phyloP scores from a whole-genome alignment of 192 early-diverging fungal species.

The Backusella parvicylindrica region DNA sequence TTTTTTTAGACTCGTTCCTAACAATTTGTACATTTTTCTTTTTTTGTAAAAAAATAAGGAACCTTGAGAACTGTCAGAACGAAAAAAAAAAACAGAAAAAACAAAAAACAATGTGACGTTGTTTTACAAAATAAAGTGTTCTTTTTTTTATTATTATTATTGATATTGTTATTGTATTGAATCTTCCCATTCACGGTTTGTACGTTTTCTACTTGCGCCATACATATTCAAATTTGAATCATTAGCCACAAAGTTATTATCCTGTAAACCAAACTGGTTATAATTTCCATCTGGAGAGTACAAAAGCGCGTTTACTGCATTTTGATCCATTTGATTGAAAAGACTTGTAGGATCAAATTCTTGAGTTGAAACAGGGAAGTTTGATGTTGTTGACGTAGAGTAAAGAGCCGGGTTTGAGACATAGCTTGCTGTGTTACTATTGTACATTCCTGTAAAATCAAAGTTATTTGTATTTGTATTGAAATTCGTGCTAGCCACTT shows the following conservation, averaged over 20 bases:
- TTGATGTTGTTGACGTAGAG: neutral
- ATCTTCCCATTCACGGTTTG: conserved; percentile 34
- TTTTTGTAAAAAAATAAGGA: neutral
- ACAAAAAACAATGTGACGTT: neutral
- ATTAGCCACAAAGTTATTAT: conserved; percentile 8
- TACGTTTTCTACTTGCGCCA: conserved; percentile 18
- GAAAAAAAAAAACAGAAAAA: neutral
- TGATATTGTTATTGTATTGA: conserved; percentile 7
- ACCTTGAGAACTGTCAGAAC: neutral
- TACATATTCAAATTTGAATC: neutral
- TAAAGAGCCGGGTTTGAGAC: neutral
- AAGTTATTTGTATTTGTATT: neutral
- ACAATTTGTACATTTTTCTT: neutral
- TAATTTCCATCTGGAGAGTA: conserved; percentile 7
- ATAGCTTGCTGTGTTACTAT: neutral
- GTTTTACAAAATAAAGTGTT: neutral
- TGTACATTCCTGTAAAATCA: neutral
- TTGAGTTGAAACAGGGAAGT: conserved; percentile 13
- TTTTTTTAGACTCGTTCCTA: neutral
- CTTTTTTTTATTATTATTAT: neutral
- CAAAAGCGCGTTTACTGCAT: conserved; percentile 24
- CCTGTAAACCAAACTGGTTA: neutral
- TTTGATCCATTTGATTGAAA: conserved; percentile 27
- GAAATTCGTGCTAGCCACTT: neutral
- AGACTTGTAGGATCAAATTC: conserved; percentile 3